Evolutionary conservation across 2,329 filamentous ascomycete species (phyloP), one percentile per base, ranked within the genome.

Genomic region (Phaeoacremonium minimum): DNA sequence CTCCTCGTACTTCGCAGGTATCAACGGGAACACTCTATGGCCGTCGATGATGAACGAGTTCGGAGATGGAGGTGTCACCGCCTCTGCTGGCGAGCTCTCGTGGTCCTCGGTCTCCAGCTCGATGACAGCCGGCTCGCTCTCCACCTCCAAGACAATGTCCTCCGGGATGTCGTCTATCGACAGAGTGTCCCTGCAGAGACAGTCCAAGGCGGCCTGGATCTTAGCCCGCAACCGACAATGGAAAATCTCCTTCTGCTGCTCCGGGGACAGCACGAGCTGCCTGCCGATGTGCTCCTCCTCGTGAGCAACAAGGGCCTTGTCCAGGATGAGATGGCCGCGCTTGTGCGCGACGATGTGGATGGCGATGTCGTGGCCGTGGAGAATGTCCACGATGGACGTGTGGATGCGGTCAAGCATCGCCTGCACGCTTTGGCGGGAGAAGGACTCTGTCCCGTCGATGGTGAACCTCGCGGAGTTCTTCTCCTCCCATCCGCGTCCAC

Each of bases 141-240:
- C 22, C 33, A 14, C 28, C 13, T 18, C 42, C 35, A 35, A 31
- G 33, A 4, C 36, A 38, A 47, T 36, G 9, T 51, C 46, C 5
- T 57, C 53, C 2, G 56, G 51, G 16, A 55, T 47, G 35, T 60
- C 56, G 26, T 61, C 58, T 14, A 75, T 56, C 12, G 61, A 61
- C 42, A 69, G 69, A 2, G 72, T 75, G 42, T 77, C 73, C 43
- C 63, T 69, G 45, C 69, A 73, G 14, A 75, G 53, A 51, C 64
- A 64, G 28, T 66, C 61, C 15, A 76, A 63, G 36, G 75, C 72
- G 7, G 54, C 50, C 26, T 68, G 60, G 30, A 76, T 67, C 15
- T 67, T 66, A 9, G 63, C 53, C 39, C 61, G 64, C 16, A 77
- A 56, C 7, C 57, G 58, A 3, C 59, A 52, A 6, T 71, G 45